Conservation (phyloP, 331 rosid species). For the Rhamnella rubrinervis region DNA sequence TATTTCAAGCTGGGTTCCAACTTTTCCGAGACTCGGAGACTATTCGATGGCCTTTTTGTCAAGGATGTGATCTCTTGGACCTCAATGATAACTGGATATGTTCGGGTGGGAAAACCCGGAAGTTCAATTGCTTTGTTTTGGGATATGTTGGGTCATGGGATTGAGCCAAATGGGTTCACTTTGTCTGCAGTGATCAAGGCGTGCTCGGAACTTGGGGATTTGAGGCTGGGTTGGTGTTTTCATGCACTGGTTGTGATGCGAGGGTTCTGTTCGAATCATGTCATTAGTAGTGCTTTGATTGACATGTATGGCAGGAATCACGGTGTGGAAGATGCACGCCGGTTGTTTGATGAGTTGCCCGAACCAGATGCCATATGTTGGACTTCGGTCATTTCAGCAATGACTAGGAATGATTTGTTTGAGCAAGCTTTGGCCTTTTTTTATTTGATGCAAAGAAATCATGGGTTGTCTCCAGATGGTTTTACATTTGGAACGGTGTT, state of each 20-base stretch:
- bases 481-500: slow-evolving; percentile 71
- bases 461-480: slow-evolving; percentile 59
- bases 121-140: slow-evolving; percentile 39
- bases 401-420: slow-evolving; percentile 63
- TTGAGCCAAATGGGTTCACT: slow-evolving; percentile 73
- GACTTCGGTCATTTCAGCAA: slow-evolving; percentile 67
- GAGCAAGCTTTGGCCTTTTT: slow-evolving; percentile 59
- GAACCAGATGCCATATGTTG: slow-evolving; percentile 64
- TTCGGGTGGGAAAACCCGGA: slow-evolving; percentile 40
- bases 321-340: slow-evolving; percentile 43
- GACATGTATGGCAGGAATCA: slow-evolving; percentile 82
- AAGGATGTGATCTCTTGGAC: slow-evolving; percentile 85
- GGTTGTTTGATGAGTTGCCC: slow-evolving; percentile 64
- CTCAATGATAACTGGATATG: slow-evolving; percentile 72
- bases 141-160: slow-evolving; percentile 48
- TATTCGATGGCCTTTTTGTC: slow-evolving; percentile 52
- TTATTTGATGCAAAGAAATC: slow-evolving; percentile 43
- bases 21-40: slow-evolving; percentile 43
- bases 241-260: slow-evolving; percentile 52
- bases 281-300: slow-evolving; percentile 51
- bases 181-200: slow-evolving; percentile 73
- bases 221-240: slow-evolving; percentile 48
- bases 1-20: slow-evolving; percentile 61
- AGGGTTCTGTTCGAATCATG: slow-evolving; percentile 57
- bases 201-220: slow-evolving; percentile 45